phyloP scores from a whole-genome alignment of 2,329 filamentous ascomycete genomes.

The Colletotrichum sidae region DNA sequence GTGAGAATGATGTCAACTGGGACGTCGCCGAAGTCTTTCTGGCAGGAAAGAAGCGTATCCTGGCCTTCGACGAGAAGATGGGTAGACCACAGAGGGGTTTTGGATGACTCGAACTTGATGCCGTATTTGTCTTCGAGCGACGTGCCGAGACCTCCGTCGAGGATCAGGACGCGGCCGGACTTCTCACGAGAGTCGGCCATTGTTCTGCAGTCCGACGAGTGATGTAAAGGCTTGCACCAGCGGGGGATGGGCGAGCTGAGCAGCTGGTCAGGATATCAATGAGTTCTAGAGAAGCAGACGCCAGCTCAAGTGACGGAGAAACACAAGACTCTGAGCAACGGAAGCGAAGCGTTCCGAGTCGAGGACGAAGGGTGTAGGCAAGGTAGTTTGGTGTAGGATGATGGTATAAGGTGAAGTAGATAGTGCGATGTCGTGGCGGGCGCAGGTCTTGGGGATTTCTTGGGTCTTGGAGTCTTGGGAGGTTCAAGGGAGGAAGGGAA shows the following conservation, averaged over 20 bases:
- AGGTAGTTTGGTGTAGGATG: background rate
- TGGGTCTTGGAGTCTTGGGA: slow-evolving; percentile 26
- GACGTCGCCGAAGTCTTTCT: slow-evolving; percentile 64
- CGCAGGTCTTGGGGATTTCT: slow-evolving; percentile 19
- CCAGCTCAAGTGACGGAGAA: background rate
- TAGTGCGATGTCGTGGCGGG: background rate
- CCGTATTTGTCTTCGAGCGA: slow-evolving; percentile 70
- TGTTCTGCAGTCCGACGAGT: slow-evolving; percentile 6
- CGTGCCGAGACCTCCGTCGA: slow-evolving; percentile 77
- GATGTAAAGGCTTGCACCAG: background rate
- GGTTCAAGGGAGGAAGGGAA: background rate
- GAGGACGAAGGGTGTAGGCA: background rate
- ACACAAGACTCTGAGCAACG: background rate
- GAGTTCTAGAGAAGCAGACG: background rate
- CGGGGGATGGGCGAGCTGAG: background rate
- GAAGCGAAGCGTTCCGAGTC: background rate
- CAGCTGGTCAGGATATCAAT: background rate
- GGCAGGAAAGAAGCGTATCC: slow-evolving; percentile 64
- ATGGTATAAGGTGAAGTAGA: background rate
- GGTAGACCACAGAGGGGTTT: slow-evolving; percentile 75
- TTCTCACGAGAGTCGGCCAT: slow-evolving; percentile 19
- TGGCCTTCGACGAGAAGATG: slow-evolving; percentile 70
- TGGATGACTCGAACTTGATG: slow-evolving; percentile 59
- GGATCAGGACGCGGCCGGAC: slow-evolving; percentile 54
- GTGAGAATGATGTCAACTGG: slow-evolving; percentile 74